Evolutionary conservation across 2,329 filamentous ascomycete genomes (phyloP).

Genomic region (Verticillium tricorpus): DNA sequence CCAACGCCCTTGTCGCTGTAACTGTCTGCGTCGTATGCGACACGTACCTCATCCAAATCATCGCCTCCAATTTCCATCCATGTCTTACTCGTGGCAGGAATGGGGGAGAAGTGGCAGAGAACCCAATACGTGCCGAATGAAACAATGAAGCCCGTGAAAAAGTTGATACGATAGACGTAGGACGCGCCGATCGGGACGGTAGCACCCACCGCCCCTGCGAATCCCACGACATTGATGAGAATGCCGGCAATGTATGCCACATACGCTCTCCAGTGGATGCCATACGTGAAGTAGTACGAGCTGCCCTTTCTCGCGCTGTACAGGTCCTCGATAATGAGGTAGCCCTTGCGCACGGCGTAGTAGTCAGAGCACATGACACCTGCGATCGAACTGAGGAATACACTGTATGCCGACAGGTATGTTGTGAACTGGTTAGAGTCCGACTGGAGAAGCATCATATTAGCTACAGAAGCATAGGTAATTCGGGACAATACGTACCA

Average conservation of each 20-base stretch:
- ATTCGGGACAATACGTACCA: not conserved
- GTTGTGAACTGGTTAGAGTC: conserved; percentile 80
- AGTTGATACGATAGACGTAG: conserved; percentile 89
- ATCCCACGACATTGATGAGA: conserved; percentile 86
- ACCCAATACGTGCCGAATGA: conserved; percentile 62
- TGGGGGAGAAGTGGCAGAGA: conserved; percentile 64
- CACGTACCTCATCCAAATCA: conserved; percentile 32
- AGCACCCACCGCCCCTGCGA: conserved; percentile 71
- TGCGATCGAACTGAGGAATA: conserved; percentile 89
- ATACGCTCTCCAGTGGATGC: conserved; percentile 81
- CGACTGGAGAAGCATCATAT: conserved; percentile 41
- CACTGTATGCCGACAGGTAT: conserved; percentile 86
- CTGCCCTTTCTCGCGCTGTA: conserved; percentile 66
- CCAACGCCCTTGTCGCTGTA: not conserved
- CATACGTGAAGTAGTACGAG: conserved; percentile 70
- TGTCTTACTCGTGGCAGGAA: conserved; percentile 67
- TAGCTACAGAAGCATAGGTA: not conserved
- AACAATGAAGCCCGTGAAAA: conserved; percentile 79
- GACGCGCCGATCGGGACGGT: conserved; percentile 71
- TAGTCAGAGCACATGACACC: conserved; percentile 91
- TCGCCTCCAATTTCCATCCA: conserved; percentile 72
- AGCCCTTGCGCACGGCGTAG: conserved; percentile 79
- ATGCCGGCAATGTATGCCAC: conserved; percentile 79
- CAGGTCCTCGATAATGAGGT: conserved; percentile 71
- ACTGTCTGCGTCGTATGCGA: not conserved